Conservation (phyloP, 129 eudicot species). For the Oenanthe sinensis region DNA sequence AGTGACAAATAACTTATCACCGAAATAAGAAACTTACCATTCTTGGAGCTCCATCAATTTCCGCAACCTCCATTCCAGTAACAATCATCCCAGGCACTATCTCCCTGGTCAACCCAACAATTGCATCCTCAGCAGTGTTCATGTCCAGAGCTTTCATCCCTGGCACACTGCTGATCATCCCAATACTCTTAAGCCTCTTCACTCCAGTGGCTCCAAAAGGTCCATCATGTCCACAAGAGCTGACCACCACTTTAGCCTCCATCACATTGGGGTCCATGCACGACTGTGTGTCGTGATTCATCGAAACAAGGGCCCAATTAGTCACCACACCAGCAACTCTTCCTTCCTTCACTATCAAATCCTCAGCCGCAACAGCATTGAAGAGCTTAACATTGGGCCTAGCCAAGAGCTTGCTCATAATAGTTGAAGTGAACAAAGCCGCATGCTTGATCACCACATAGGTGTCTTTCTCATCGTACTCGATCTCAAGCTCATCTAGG, state of each 20-base stretch:
- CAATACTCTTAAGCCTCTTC: conserved; percentile 14
- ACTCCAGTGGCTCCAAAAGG: conserved; percentile 14
- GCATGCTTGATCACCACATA: conserved; percentile 16
- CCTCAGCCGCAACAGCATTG: conserved; percentile 11
- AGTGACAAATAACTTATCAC: not conserved
- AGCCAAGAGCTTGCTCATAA: conserved; percentile 14
- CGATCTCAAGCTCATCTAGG: conserved; percentile 12
- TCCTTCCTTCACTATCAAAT: conserved; percentile 10
- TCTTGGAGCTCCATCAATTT: conserved; percentile 13
- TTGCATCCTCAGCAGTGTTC: conserved; percentile 13
- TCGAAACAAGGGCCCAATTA: conserved; percentile 11
- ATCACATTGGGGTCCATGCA: conserved; percentile 14
- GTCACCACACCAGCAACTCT: conserved; percentile 13
- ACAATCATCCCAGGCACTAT: conserved; percentile 12
- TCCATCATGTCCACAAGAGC: conserved; percentile 13
- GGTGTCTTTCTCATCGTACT: conserved; percentile 10
- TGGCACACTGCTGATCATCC: conserved; percentile 14
- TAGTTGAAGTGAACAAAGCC: conserved; percentile 6
- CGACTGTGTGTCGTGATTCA: conserved; percentile 12
- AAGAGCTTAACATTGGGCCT: conserved; percentile 13
- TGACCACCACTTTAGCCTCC: conserved; percentile 17
- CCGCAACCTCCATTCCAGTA: conserved; percentile 13
- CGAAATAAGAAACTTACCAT: not conserved
- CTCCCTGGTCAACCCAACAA: conserved; percentile 10
- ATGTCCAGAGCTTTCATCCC: conserved; percentile 12